Evolutionary conservation across 129 eudicot species (phyloP).

Genomic region (Tanacetum coccineum): DNA sequence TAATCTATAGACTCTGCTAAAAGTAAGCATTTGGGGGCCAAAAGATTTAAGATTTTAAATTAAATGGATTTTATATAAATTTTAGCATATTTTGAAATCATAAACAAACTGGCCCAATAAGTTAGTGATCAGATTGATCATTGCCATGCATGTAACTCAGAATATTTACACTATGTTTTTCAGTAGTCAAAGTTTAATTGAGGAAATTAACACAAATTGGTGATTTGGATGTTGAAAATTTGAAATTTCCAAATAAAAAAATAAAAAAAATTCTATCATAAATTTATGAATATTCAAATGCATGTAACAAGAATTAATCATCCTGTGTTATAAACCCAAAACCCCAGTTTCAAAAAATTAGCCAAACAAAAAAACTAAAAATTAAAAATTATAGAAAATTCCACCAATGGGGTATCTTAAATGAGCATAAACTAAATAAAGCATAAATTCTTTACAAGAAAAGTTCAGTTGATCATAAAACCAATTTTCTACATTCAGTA

Average conservation of each 20-base stretch:
- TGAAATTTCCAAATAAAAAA: not conserved
- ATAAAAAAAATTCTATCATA: too few species aligned
- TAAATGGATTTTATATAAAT: not conserved
- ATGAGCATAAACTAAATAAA: too few species aligned
- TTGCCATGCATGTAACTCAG: constrained; percentile 25
- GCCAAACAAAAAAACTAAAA: not conserved
- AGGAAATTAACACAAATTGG: constrained; percentile 13
- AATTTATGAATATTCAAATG: constrained; percentile 14
- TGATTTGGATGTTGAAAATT: constrained; percentile 8
- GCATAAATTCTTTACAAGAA: too few species aligned
- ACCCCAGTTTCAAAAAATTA: constrained; percentile 5
- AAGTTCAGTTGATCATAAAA: not conserved
- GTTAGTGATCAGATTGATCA: constrained; percentile 12
- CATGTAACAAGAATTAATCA: constrained; percentile 29
- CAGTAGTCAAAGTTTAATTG: constrained; percentile 14
- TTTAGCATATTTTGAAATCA: not conserved
- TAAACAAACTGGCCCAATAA: not conserved
- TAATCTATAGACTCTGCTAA: constrained; percentile 14
- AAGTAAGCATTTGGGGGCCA: constrained; percentile 3
- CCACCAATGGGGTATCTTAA: too few species aligned
- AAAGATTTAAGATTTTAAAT: not conserved
- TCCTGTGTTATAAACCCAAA: constrained; percentile 24
- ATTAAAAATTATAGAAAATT: too few species aligned
- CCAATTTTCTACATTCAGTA: constrained; percentile 8
- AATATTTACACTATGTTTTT: constrained; percentile 4